Conservation (phyloP, 192 early-diverging fungal genomes). For the Physocladia obscura region DNA sequence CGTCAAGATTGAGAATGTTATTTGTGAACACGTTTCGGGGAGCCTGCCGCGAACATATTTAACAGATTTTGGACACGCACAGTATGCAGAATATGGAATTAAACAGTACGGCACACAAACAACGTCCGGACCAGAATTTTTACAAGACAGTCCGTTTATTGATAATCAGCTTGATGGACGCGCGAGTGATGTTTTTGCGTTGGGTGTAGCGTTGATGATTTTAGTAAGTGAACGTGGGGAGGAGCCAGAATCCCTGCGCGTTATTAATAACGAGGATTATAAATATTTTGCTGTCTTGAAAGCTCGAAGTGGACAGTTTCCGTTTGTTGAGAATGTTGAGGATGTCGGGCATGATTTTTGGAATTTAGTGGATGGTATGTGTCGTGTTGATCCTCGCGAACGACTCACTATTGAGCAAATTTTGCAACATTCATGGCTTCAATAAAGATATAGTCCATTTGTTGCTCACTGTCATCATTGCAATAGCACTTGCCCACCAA, state of each 20-base stretch:
- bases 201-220: constrained; percentile 5
- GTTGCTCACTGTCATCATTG: no score
- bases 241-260: background rate
- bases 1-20: constrained; percentile 61
- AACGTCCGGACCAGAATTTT: constrained; percentile 1
- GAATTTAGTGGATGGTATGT: constrained; percentile 16
- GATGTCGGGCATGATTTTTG: background rate
- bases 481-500: no score
- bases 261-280: background rate
- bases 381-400: background rate
- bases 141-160: background rate
- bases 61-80: constrained; percentile 13
- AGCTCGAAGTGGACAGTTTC: background rate
- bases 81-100: background rate
- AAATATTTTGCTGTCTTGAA: background rate
- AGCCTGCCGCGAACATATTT: background rate
- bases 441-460: no score
- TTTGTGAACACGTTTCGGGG: background rate
- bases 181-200: constrained; percentile 7
- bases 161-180: background rate
- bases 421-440: constrained; percentile 2
- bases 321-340: background rate
- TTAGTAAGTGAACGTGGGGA: background rate
- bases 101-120: constrained; percentile 1
- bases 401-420: background rate